phyloP scores from a whole-genome alignment of 805 yeast genomes.

The Saturnispora gosingensis region DNA sequence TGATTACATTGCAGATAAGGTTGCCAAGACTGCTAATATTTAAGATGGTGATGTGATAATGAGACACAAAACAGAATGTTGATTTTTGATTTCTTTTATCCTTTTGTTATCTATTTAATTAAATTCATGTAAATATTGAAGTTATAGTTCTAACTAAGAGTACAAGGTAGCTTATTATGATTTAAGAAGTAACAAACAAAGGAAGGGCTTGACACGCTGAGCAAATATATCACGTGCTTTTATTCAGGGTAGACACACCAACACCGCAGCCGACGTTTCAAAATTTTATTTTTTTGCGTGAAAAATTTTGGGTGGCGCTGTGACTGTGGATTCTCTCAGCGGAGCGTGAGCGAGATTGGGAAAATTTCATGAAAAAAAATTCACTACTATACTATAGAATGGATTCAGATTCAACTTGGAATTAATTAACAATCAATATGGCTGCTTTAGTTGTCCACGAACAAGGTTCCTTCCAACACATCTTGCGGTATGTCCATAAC shows the following conservation, averaged over 20 bases:
- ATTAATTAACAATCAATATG: constrained; percentile 5
- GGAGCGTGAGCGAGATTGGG: background rate
- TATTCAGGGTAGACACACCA: background rate
- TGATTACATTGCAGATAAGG: constrained; percentile 41
- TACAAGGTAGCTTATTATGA: too few species aligned
- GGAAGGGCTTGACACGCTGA: background rate
- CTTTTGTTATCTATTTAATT: background rate
- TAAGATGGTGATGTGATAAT: background rate
- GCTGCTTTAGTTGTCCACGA: constrained; percentile 76
- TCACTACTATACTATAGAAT: background rate
- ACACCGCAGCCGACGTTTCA: background rate
- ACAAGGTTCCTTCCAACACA: constrained; percentile 99
- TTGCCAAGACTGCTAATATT: constrained; percentile 15
- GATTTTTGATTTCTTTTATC: background rate
- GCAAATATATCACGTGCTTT: background rate
- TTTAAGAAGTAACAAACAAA: background rate
- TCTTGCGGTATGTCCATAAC: constrained; percentile 79
- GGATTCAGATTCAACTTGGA: background rate
- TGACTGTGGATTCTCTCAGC: background rate
- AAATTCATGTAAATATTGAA: constrained; percentile 1
- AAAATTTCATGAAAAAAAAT: constrained; percentile 3
- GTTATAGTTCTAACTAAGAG: background rate
- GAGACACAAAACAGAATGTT: background rate
- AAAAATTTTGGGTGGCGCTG: background rate
- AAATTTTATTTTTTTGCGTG: background rate